Evolutionary conservation across 1,139 yeast species (phyloP).

Genomic region (Yarrowia galli): DNA sequence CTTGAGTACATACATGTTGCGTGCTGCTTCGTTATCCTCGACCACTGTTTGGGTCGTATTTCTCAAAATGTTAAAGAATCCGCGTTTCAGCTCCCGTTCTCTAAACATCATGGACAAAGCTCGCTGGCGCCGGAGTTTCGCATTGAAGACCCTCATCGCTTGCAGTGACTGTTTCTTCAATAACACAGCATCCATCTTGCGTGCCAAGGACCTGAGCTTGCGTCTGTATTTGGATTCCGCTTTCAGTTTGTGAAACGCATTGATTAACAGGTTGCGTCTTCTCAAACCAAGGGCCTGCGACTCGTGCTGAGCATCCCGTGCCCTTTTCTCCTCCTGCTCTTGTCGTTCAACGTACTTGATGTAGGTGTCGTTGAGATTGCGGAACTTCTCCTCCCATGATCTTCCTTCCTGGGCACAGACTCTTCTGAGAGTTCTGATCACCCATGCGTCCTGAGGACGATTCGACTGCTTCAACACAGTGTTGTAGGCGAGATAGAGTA

Average conservation of each 20-base stretch:
- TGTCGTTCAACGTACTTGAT: slow-evolving; percentile 17
- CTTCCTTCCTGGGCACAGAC: slow-evolving; percentile 25
- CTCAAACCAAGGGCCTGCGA: background rate
- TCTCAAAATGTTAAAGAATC: background rate
- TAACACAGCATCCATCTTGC: background rate
- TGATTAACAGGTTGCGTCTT: slow-evolving; percentile 2
- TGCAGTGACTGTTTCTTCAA: background rate
- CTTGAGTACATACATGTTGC: background rate
- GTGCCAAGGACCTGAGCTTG: background rate
- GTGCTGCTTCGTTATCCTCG: background rate
- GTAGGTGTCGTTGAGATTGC: slow-evolving; percentile 19
- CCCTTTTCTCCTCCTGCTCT: slow-evolving; percentile 8
- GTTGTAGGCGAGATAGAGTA: slow-evolving; percentile 10
- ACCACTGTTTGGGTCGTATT: background rate
- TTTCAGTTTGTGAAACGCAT: background rate
- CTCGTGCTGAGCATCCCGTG: slow-evolving; percentile 1
- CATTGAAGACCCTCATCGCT: background rate
- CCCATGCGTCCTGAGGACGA: slow-evolving; percentile 5
- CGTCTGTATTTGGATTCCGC: slow-evolving; percentile 7
- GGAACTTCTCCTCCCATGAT: slow-evolving; percentile 33
- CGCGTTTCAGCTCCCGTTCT: slow-evolving; percentile 1
- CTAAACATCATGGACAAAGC: slow-evolving; percentile 2
- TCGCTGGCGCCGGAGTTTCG: background rate
- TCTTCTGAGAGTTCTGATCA: slow-evolving; percentile 8
- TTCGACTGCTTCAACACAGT: slow-evolving; percentile 5